Percentiles rank a stretch among this genome's conserved stretches.
phyloP scores from a whole-genome alignment of 2,329 filamentous ascomycete species.

The Scedosporium minutisporum region DNA sequence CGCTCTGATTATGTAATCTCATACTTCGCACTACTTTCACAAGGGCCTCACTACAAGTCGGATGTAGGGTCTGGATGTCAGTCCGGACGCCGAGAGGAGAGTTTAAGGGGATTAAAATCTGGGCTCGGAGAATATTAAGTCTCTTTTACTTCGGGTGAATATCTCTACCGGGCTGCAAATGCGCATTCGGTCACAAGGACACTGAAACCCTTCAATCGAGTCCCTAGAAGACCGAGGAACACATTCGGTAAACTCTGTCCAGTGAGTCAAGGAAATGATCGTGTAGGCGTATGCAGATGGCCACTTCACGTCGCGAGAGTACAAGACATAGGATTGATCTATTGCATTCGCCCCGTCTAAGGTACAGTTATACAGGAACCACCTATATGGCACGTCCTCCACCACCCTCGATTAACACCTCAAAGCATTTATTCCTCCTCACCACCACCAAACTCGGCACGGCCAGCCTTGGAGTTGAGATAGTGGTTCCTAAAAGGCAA shows the following conservation, averaged over 20 bases:
- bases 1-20: background rate
- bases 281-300: background rate
- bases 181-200: too few species aligned
- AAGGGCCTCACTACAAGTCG: too few species aligned
- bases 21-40: background rate
- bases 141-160: too few species aligned
- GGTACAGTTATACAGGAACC: conserved; percentile 31
- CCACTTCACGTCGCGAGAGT: background rate
- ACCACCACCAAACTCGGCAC: conserved; percentile 37
- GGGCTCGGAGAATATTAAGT: too few species aligned
- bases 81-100: too few species aligned
- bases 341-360: conserved; percentile 27
- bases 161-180: too few species aligned
- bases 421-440: conserved; percentile 28
- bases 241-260: too few species aligned
- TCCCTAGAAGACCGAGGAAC: too few species aligned
- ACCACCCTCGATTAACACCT: conserved; percentile 4
- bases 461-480: conserved; percentile 70
- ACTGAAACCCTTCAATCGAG: too few species aligned
- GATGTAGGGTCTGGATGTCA: too few species aligned
- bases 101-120: too few species aligned
- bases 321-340: conserved; percentile 18
- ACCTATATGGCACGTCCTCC: conserved; percentile 20
- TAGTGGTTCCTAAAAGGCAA: conserved; percentile 57
- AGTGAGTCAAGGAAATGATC: too few species aligned